Percentiles rank a stretch among this genome's conserved stretches.
phyloP scores from a whole-genome alignment of 495 filamentous ascomycete species.

The Cetradonia linearis region DNA sequence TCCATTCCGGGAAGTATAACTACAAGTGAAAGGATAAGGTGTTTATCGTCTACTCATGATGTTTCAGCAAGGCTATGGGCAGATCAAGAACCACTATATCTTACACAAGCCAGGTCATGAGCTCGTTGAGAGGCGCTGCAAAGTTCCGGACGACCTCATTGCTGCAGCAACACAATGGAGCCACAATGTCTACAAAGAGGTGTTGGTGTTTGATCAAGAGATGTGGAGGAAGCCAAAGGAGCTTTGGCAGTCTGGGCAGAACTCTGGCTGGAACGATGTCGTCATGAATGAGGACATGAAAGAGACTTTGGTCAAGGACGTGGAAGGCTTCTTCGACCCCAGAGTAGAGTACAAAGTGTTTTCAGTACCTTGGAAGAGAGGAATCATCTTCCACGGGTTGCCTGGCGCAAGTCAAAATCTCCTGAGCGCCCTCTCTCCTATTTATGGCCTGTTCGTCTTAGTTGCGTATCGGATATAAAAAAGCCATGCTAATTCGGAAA shows the following conservation, averaged over 20 bases:
- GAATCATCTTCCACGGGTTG: slow-evolving; percentile 25
- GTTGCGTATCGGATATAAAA: not conserved
- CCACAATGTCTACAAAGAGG: slow-evolving; percentile 28
- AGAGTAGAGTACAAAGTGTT: slow-evolving; percentile 35
- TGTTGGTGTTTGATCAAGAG: slow-evolving; percentile 34
- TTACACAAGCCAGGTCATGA: slow-evolving; percentile 12
- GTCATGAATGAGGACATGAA: slow-evolving; percentile 39
- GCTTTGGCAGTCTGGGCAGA: slow-evolving; percentile 33
- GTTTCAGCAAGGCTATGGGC: not conserved
- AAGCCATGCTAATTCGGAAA: not conserved
- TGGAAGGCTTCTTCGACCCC: slow-evolving; percentile 37
- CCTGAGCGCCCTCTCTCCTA: not conserved
- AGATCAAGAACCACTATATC: slow-evolving; percentile 4
- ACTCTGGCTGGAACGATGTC: slow-evolving; percentile 37
- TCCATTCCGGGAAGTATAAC: slow-evolving; percentile 33
- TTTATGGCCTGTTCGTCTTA: not conserved
- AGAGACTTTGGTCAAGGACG: slow-evolving; percentile 31
- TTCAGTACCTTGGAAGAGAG: slow-evolving; percentile 36
- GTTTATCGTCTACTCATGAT: slow-evolving; percentile 33
- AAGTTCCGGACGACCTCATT: slow-evolving; percentile 32
- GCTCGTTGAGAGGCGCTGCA: slow-evolving; percentile 10
- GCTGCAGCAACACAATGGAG: slow-evolving; percentile 32
- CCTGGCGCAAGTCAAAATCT: slow-evolving; percentile 30
- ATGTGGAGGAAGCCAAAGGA: slow-evolving; percentile 31
- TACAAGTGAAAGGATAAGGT: slow-evolving; percentile 31